Base-by-base conservation (phyloP, 192 early-diverging fungal genomes). In the Ambispora gerdemannii region DNA sequence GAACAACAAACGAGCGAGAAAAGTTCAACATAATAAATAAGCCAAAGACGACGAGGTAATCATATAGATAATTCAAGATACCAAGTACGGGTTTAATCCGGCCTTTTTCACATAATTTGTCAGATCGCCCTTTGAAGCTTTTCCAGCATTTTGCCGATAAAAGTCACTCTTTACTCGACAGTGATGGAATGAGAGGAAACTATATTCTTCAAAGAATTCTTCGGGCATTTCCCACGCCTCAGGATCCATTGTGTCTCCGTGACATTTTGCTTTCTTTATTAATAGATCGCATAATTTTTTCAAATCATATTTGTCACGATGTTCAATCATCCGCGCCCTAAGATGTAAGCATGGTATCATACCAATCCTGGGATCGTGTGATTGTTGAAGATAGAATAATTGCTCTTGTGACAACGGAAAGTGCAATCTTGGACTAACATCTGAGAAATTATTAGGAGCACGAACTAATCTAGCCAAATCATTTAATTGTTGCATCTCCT, bases 331-430 rank as follows among this genome's bases (percentile, higher is more conserved):
- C 30, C 76, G 72, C 2, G 78, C 74, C 8, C 78, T 24, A 13
- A 80, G 61, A 47, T 70, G 71, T 4, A 76, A 71, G 61, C 78
- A 80, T 61, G 78, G 78, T 20, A 80, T 80, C 56, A 80, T 33
- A 10, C 73, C 78, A 15, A 80, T 80, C 3, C 78, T 63, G 50
- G 63, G 31, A 58, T 80, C 78, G 36, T 77, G 78, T 2, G 73
- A 70, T 35, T 76, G 34, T 2, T 64, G 53, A 52, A 67, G 50
- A 24, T 34, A 67, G 15, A 24, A 24, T 0, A 34, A 15, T 53
- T 67, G 65, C 13, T 52, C 2, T 22, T 1, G 0, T 2, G 65
- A 47, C 7, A 67, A 31, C 11, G 65, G 31, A 67, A 34, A 24
- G 24, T 4, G 32, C 15, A 27, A 7, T 25, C 35, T 53, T 25